Evolutionary conservation across 129 eudicot genomes (phyloP).

Genomic region (Chrysanthemum lavandulifolium): DNA sequence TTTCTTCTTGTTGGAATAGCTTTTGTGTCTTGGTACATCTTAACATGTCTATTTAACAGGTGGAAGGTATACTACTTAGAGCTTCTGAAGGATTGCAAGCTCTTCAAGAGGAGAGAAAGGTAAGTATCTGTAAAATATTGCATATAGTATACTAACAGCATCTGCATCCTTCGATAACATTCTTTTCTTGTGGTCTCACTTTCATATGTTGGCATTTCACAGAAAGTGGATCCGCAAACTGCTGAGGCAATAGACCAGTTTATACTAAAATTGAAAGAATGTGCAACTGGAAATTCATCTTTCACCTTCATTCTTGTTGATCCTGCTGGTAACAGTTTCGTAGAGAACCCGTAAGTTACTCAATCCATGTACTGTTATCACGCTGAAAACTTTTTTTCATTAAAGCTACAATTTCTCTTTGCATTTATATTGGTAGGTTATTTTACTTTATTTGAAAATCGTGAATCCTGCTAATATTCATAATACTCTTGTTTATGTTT

Average conservation of each 20-base stretch:
- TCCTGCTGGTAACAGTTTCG: conserved; percentile 80
- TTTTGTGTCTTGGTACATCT: neutral
- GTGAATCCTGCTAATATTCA: too few species aligned
- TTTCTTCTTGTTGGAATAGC: neutral
- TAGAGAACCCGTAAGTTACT: conserved; percentile 66
- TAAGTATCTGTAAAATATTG: neutral
- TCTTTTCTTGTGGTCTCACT: conserved; percentile 7
- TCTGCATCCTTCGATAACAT: neutral
- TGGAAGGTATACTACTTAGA: conserved; percentile 81
- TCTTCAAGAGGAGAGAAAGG: conserved; percentile 88
- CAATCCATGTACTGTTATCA: neutral
- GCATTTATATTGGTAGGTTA: too few species aligned
- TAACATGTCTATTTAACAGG: conserved; percentile 33
- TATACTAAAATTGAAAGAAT: conserved; percentile 51
- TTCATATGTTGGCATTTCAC: conserved; percentile 14
- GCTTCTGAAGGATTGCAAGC: conserved; percentile 75
- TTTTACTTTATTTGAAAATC: too few species aligned
- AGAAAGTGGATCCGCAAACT: conserved; percentile 73
- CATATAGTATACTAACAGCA: neutral
- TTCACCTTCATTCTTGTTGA: conserved; percentile 66
- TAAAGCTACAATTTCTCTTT: too few species aligned
- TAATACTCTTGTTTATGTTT: too few species aligned
- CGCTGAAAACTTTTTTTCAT: too few species aligned
- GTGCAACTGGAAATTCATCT: conserved; percentile 50
- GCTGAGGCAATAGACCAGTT: conserved; percentile 69